Base-by-base conservation (phyloP, 1,284 basidiomycete genomes). In the Leccinum pachyderme region DNA sequence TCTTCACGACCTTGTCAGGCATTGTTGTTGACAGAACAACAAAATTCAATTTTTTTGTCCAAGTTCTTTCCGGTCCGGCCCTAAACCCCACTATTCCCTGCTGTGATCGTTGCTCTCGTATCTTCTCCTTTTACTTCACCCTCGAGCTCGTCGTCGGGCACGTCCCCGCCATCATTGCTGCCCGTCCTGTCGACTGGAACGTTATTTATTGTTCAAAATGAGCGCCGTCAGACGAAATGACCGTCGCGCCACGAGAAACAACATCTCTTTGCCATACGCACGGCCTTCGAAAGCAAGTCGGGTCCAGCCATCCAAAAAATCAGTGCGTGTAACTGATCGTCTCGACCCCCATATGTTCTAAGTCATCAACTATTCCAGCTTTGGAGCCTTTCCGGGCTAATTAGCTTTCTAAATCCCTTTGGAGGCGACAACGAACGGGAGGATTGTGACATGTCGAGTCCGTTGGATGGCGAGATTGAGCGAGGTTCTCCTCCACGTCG, bases 1-100 rank as follows among this genome's bases (percentile, higher is more conserved):
- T 84, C 63, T 81, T 77, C 57, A 87, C 77, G 67, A 84, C 77
- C 74, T 89, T 90, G 73, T 83, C 75, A 57, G 85, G 84, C 87
- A 91, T 25, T 39, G 52, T 54, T 51, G 52, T 47, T 18, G 18
- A 29, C 3, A 52, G 35, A 54, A 65, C 60, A 54, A 46, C 4
- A 41, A 33, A 32, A 47, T 39, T 32, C 41, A 52, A 46, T 2
- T 5, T 33, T 13, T 4, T 11, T 5, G 3, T 0, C 7, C 53
- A 56, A 64, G 65, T 63, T 51, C 49, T 4, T 55, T 49, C 24
- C 9, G 12, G 44, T 7, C 68, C 68, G 64, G 68, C 68, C 68
- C 68, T 70, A 71, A 70, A 72, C 22, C 2, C 45, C 48, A 32
- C 31, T 47, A 46, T 58, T 65, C 61, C 51, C 54, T 59, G 49